phyloP scores from a whole-genome alignment of 495 filamentous ascomycete genomes.

The Sabuloglossum arenarium region DNA sequence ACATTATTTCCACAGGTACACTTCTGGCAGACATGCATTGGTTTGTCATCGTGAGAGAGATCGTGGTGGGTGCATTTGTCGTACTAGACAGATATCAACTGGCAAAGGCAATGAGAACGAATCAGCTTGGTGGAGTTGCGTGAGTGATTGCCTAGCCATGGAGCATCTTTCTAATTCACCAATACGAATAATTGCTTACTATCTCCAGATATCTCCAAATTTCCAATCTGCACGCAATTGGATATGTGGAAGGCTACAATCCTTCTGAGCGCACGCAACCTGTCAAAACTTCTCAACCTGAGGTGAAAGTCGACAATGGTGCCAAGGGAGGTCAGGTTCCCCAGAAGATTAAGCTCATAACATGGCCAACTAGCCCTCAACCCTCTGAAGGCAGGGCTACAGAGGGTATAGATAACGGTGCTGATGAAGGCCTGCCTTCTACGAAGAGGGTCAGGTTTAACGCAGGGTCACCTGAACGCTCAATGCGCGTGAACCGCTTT shows the following conservation, averaged over 20 bases:
- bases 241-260: not conserved
- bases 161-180: not conserved
- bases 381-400: not conserved
- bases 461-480: no score
- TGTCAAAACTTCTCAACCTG: not conserved
- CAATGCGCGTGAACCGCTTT: no score
- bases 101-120: not conserved
- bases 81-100: conserved; percentile 5
- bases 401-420: not conserved
- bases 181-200: not conserved
- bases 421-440: not conserved
- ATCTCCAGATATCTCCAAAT: not conserved
- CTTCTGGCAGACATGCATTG: conserved; percentile 5
- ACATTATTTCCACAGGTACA: not conserved
- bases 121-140: not conserved
- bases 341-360: no score
- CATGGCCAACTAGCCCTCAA: no score
- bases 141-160: not conserved
- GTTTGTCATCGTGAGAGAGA: conserved; percentile 3
- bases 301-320: not conserved
- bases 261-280: not conserved
- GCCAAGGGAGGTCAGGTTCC: no score
- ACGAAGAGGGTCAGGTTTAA: not conserved
- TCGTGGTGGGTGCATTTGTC: not conserved
- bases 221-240: not conserved